These are phyloP conservation scores for Apiotrichum akiyoshidainum DNA, from an alignment of 1,284 basidiomycete species.

Conservation along the genomic window DNA sequence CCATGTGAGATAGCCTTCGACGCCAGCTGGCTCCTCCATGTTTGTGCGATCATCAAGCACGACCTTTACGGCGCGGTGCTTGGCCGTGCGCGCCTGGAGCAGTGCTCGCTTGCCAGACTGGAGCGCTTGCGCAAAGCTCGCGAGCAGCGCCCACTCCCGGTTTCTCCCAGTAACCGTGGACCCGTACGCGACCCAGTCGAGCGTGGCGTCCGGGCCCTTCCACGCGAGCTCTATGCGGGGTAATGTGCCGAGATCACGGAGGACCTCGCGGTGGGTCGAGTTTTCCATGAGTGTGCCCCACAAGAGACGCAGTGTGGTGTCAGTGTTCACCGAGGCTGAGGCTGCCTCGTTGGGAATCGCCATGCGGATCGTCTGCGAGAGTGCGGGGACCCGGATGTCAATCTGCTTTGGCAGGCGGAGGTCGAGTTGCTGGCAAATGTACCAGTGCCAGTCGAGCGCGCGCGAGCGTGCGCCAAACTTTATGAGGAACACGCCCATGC, in stretches of 20 bases:
- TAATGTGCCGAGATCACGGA: conserved; percentile 20
- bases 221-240: conserved; percentile 41
- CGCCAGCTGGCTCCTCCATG: conserved; percentile 41
- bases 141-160: conserved; percentile 44
- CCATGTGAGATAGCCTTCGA: conserved; percentile 47
- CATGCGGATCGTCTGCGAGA: conserved; percentile 37
- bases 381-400: conserved; percentile 37
- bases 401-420: conserved; percentile 37
- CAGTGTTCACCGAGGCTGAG: conserved; percentile 21
- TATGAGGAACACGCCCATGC: conserved; percentile 37
- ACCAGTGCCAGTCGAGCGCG: conserved; percentile 50
- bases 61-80: conserved; percentile 32
- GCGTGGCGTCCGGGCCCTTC: conserved; percentile 32
- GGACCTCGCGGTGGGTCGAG: conserved; percentile 28
- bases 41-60: conserved; percentile 39
- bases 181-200: conserved; percentile 47
- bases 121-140: conserved; percentile 29
- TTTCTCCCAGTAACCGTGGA: conserved; percentile 34
- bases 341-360: conserved; percentile 34
- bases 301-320: conserved; percentile 27
- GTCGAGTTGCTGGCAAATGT: conserved; percentile 43
- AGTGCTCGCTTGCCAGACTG: conserved; percentile 15
- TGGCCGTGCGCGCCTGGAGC: conserved; percentile 40
- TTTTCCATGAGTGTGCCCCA: conserved; percentile 34
- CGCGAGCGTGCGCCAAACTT: conserved; percentile 41